These are phyloP conservation scores for Phytopythium montanum DNA, from an alignment of 352 stramenopile genomes.

Conservation along the genomic window DNA sequence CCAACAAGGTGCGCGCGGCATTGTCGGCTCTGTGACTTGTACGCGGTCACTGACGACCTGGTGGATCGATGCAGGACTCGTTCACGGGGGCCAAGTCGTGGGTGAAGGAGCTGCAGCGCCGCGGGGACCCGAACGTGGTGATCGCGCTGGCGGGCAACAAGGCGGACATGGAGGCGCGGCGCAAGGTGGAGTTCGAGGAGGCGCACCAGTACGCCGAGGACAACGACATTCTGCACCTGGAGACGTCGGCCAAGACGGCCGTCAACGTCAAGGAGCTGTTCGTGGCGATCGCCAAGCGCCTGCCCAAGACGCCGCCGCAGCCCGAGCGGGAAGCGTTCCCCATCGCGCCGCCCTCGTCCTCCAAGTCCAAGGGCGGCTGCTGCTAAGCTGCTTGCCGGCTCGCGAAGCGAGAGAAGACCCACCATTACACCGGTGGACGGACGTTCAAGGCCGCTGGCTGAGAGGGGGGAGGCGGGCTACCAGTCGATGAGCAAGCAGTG, in stretches of 20 bases:
- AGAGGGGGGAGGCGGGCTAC: not conserved
- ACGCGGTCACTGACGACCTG: not conserved
- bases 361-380: constrained; percentile 76
- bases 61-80: constrained; percentile 74
- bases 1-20: constrained; percentile 84
- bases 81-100: constrained; percentile 98
- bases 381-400: constrained; percentile 46
- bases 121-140: constrained; percentile 96
- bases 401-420: not conserved
- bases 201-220: constrained; percentile 98
- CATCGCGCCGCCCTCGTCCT: constrained; percentile 71
- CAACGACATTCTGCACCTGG: constrained; percentile 99
- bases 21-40: not conserved
- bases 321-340: constrained; percentile 81
- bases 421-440: not conserved
- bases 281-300: constrained; percentile 92
- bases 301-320: constrained; percentile 82
- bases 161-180: constrained; percentile 95
- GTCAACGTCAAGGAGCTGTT: constrained; percentile 99
- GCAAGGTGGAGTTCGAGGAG: constrained; percentile 97
- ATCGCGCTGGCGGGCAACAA: constrained; percentile 98
- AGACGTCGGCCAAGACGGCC: constrained; percentile 99
- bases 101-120: constrained; percentile 99
- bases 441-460: not conserved
- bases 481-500: not conserved